Base-by-base conservation (phyloP, 768 basidiomycete species). In the Ramaria sp. region DNA sequence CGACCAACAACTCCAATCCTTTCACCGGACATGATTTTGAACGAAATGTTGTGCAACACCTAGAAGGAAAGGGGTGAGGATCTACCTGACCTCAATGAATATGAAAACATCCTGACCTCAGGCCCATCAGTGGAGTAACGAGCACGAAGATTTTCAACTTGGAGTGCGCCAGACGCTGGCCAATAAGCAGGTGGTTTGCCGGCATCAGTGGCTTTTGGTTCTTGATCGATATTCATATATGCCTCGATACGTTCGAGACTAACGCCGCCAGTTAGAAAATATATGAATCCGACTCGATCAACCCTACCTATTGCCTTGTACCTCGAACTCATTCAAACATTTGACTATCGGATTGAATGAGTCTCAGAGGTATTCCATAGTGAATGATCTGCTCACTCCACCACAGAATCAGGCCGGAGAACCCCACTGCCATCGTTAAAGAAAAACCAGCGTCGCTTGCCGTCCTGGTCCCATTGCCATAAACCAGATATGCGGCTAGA, bases 341-440 rank as follows among this genome's bases (percentile, higher is more conserved):
- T n/a, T n/a, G n/a, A n/a, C n/a, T n/a, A n/a, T n/a, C n/a, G n/a
- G n/a, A n/a, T n/a, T n/a, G n/a, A n/a, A n/a, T n/a, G n/a, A n/a
- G n/a, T n/a, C n/a, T n/a, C n/a, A n/a, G n/a, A n/a, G n/a, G n/a
- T n/a, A n/a, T n/a, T n/a, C n/a, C n/a, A n/a, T n/a, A n/a, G n/a
- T n/a, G n/a, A n/a, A n/a, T n/a, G n/a, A n/a, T n/a, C n/a, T n/a
- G n/a, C n/a, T n/a, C n/a, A 51, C 51, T 41, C 73, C 73, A 75
- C 68, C 70, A 77, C 42, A 86, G 64, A 43, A 86, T 80, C 67
- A 77, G 64, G 15, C 70, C 66, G 53, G 78, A 80, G 65, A 86
- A 84, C 3, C 72, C 73, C 20, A 83, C 78, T 72, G 76, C 75
- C 73, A 75, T 72, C 30, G 66, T 72, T 58, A 72, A 54, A 15